These are phyloP conservation scores for Ophiobolus disseminans DNA, from an alignment of 2,329 filamentous ascomycete species.

Conservation along the genomic window DNA sequence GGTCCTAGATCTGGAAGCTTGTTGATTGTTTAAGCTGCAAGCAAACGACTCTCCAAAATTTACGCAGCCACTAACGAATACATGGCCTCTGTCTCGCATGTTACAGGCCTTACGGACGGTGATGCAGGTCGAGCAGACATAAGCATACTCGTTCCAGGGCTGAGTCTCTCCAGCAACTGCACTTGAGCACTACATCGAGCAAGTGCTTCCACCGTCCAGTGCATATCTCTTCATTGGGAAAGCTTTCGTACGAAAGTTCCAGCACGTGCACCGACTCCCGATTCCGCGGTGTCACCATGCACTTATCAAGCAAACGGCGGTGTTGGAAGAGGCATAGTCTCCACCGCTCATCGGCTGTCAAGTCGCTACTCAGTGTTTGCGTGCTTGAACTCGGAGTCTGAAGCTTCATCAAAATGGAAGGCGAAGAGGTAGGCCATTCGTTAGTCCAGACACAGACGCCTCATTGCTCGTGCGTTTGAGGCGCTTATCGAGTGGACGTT, in stretches of 20 bases:
- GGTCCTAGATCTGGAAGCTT: neutral
- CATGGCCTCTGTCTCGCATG: too few relatives aligned
- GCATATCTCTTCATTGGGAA: too few relatives aligned
- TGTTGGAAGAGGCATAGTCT: too few relatives aligned
- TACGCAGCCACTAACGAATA: neutral
- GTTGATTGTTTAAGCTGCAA: neutral
- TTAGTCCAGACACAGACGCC: neutral
- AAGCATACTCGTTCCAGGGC: too few relatives aligned
- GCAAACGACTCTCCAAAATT: neutral
- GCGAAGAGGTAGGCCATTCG: neutral
- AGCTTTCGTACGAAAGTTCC: neutral
- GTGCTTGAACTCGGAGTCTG: neutral
- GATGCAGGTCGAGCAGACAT: too few relatives aligned
- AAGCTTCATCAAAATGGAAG: neutral
- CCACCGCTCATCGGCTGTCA: too few relatives aligned
- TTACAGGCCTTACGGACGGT: too few relatives aligned
- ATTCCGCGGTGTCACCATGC: conserved; percentile 24
- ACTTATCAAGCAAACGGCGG: conserved; percentile 17
- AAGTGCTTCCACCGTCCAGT: conserved; percentile 5
- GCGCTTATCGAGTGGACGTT: conserved; percentile 8
- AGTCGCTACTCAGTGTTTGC: neutral
- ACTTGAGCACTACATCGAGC: neutral
- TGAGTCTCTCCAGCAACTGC: too few relatives aligned
- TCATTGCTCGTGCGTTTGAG: conserved; percentile 3
- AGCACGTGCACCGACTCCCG: conserved; percentile 15